Evolutionary conservation across 2,329 filamentous ascomycete genomes (phyloP), one percentile per base, ranked within the genome.

Genomic region (Cadophora sp.): DNA sequence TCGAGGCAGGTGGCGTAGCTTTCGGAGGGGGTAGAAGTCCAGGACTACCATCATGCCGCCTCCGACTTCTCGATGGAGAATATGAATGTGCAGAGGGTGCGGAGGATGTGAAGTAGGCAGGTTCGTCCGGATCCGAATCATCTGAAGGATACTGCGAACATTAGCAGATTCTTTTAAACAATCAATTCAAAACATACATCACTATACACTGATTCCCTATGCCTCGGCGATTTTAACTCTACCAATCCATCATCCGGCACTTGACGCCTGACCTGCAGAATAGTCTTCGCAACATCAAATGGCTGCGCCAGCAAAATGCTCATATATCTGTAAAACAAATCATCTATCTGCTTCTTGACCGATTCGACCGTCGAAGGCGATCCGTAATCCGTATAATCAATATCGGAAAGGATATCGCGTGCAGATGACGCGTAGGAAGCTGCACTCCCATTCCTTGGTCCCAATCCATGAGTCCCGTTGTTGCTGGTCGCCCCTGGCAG

Each of bases 261-360:
- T 74, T 89, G 87, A 70, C 80, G 81, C 72, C 85, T 88, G 62
- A 94, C 89, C 81, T 99, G 96, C 74, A 99, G 82, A 66, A 98
- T 88, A 16, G 91, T 96, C 85, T 97, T 98, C 77, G 95, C 94
- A 67, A 97, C 94, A 83, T 98, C 96, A 79, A 99, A 98, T 16
- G 96, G 96, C 81, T 99, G 96, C 64, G 93, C 92, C 78, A 97
- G 90, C 76, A 98, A 80, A 27, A 97, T 90, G 67, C 91, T 93
- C 16, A 91, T 91, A 81, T 99, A 99, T 78, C 96, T 95, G 90
- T 94, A 97, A 79, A 97, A 79, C 72, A 96, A 88, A 79, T 94
- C 91, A 78, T 98, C 94, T 59, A 97, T 77, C 69, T 97, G 82
- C 71, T 91, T 90, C 77, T 91, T 92, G 53, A 91, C 84, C 71